Evolutionary conservation across 2,329 filamentous ascomycete species (phyloP), one percentile per base, ranked within the genome.

Genomic region (Colletotrichum sojae): DNA sequence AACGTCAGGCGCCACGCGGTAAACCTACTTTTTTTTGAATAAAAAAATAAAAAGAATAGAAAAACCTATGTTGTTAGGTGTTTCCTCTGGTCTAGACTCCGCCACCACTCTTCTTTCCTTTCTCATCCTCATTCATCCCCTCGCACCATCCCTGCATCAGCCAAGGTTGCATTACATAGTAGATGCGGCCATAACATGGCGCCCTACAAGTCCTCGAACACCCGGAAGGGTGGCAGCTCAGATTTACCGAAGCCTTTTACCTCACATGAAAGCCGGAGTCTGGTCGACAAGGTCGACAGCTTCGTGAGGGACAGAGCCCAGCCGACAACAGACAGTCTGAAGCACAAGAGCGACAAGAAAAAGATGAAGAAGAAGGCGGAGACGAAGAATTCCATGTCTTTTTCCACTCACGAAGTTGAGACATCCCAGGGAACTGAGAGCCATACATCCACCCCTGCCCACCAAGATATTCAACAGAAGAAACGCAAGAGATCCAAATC

Each of bases 211-310:
- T 25, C n/a, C 3, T 9, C 31, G 6, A 39, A 25, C 20, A 6
- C 18, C 9, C 39, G 36, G 22, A 18, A 62, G 22, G 22, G 20
- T 4, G 31, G 4, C 16, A 10, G 13, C n/a, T 9, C 27, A 13
- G 20, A 62, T 16, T 49, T 67, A 43, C 57, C 43, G 15, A 16
- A 43, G 15, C 57, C 57, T 15, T 62, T 67, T 10, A 36, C 16
- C 13, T 16, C 16, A 10, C 22, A 49, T 3, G 51, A 61, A 5
- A 49, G 18, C 13, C 49, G 31, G 5, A 53, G 39, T 15, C 40
- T 62, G 10, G 5, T 20, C 10, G 16, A 20, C 22, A 31, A 48
- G 22, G 57, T 51, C n/a, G 9, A 40, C 4, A 36, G 31, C 10
- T 3, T 67, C 5, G 31, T 67, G 16, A 43, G 40, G 16, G 62